Evolutionary conservation across 2,329 filamentous ascomycete genomes (phyloP), one percentile per base, ranked within the genome.

Genomic region (Aspergillus texensis): DNA sequence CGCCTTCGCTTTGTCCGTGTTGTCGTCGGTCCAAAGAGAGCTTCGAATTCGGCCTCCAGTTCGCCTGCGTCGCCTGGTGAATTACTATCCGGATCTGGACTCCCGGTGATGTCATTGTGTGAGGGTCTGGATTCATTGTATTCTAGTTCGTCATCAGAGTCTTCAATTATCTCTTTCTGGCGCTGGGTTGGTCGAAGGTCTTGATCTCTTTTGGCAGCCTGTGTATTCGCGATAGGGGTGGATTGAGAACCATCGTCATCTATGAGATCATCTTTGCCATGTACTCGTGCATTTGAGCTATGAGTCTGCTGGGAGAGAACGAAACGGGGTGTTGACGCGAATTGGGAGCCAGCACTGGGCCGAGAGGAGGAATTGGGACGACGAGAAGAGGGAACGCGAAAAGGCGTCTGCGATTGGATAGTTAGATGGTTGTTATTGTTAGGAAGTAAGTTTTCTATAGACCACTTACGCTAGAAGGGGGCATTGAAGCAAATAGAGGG

Each of bases 291-390:
- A 21, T 36, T 57, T 14, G 63, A 62, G 4, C 65, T 54, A 16
- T 63, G 64, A 6, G 60, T 65, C 28, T 57, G 59, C 30, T 75
- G 73, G 0, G 74, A 76, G 9, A 77, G 61, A 10, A 76, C 39
- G 30, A 77, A 77, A 5, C 74, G 74, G 32, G 73, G 75, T 1
- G 74, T 75, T 6, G 72, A 71, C 2, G 75, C 74, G 62, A 77
- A 77, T 19, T 76, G 74, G 16, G 74, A 67, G 21, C 72, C 69
- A 43, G 69, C 66, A 52, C 54, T 70, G 48, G 68, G 67, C 34
- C 72, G 74, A 52, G 72, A 63, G 36, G 71, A 66, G 36, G 65
- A 61, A 24, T 36, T 26, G 16, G 57, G 57, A 34, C 63, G 61
- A 41, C 61, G 61, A 36, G 68, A 43, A 16, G 58, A 62, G 16